Evolutionary conservation across 148 eudicot genomes (phyloP), one percentile per base, ranked within the genome.

Genomic region (Chenopodium quinoa): DNA sequence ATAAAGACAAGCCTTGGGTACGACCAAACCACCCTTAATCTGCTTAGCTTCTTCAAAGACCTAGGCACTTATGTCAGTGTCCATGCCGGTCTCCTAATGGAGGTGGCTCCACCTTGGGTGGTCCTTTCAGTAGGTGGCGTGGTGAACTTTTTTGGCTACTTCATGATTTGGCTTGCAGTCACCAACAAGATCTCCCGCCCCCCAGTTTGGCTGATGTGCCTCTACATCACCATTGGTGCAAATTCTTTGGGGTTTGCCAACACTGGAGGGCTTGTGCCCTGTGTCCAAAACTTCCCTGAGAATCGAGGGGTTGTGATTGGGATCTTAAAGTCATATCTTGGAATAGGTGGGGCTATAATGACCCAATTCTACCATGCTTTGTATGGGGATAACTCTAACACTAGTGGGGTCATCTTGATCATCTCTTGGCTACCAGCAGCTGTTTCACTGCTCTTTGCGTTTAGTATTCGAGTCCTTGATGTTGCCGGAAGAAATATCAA

Each of bases 231-330:
- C 8, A 77, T 84, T 40, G 86, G 84, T 54, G 86, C 86, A 3
- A 81, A 84, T 32, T 81, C 84, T 1, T 16, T 84, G 34, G 86
- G 86, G 16, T 81, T 81, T 19, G 81, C 84, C 44, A 84, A 84
- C 71, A 81, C 79, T 0, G 83, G 83, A 13, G 86, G 77, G 17
- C 75, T 81, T 37, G 86, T 84, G 20, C 82, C 83, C 0, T 77
- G 86, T 84, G 86, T 84, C 4, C 78, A 84, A n/a, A 84, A 84
- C 73, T 84, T 84, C 52, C 83, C 86, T 48, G 81, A 77, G 64
- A 84, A 84, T 73, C 83, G 81, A 47, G 83, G 83, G 65, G 86
- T 84, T 34, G 86, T 84, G 2, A 84, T 84, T 65, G 83, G 86
- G 75, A 78, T 81, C 47, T 77, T 84, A 76, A 84, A 84, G 75